Evolutionary conservation across 805 yeast genomes (phyloP), one percentile per base, ranked within the genome.

Genomic region (Hanseniaspora lindneri): DNA sequence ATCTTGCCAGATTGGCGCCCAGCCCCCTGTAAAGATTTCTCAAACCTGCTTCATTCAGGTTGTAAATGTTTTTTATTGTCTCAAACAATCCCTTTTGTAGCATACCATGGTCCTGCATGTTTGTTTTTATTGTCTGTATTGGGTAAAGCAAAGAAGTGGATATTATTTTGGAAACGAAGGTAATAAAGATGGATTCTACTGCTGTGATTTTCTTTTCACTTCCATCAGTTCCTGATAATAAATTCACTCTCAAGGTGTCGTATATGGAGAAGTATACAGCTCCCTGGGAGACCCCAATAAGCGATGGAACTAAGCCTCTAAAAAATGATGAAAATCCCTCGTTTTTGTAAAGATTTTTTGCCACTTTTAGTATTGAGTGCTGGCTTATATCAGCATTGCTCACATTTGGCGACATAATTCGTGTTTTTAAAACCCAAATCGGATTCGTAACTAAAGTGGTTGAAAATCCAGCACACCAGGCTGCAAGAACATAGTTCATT

Each of bases 371-470:
- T 55, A 1, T 52, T 52, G 33, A 66, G 63, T 2, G 74, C 64
- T 2, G 62, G 60, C 25, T 58, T 51, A 29, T 58, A 51, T 53
- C 14, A 39, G 50, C 14, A 57, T 52, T 50, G 11, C 35, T 33
- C 21, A 51, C 44, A 40, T 60, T 58, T 13, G 61, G 74, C 17
- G 87, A 77, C 57, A 88, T 70, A 54, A 89, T 80, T 53, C 97
- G 71, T 0, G 98, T 92, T 63, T 92, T 92, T 17, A 92, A 62
- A 1, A 92, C 95, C 98, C 98, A 89, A 10, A 89, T 74, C 1
- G 98, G 98, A 59, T 87, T 92, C 1, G 98, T 88, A 14, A 83
- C 36, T 0, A 85, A 49, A 1, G 94, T 74, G 0, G 96, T 85
- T 4, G 78, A 57, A 35, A 78, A 58, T 0, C 98, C 98, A 0